Evolutionary conservation across 371 early-diverging fungal species (phyloP), one percentile per base, ranked within the genome.

Genomic region (Zancudomyces culisetae): DNA sequence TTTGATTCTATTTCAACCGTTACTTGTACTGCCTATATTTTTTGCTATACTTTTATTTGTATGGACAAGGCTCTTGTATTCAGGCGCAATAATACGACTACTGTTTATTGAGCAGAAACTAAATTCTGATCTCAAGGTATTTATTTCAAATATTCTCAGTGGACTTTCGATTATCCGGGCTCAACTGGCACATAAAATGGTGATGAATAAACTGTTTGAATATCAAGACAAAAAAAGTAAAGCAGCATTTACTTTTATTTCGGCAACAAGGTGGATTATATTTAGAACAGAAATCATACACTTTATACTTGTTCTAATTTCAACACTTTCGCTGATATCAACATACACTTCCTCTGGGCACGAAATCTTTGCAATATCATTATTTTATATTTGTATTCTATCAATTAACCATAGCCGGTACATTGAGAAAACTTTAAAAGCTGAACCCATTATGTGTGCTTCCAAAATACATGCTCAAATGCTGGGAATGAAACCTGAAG

Each of bases 391-490:
- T 48, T 50, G 71, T 40, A 57, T 61, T 56, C 50, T 73, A 55
- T 43, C 62, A 42, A 55, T 68, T 57, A 54, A 62, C 49, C 41
- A 66, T 19, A 61, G 63, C 49, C 70, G 67, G 70, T 60, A 62
- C n/a, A 55, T 69, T 10, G 48, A 66, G 3, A 64, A 68, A 54
- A 60, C 57, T 43, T 61, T 63, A 41, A 70, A 72, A 55, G 62
- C 63, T 1, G 70, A 69, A 20, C 63, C 66, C 8, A 30, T 49
- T 41, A 59, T 75, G 58, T 55, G 64, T 13, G 59, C 60, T 4
- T 59, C 74, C 27, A 64, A 65, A 29, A 62, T 56, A 10, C 70
- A 75, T 57, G 62, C 72, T 54, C 73, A 70, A 40, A 81, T 83
- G 59, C 66, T 71, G 12, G 63, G 70, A 8, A 54, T 76, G 13